Percentiles rank a stretch among this genome's conserved stretches.
Conservation (phyloP, 805 yeast genomes). For the Lachancea dasiensis region DNA sequence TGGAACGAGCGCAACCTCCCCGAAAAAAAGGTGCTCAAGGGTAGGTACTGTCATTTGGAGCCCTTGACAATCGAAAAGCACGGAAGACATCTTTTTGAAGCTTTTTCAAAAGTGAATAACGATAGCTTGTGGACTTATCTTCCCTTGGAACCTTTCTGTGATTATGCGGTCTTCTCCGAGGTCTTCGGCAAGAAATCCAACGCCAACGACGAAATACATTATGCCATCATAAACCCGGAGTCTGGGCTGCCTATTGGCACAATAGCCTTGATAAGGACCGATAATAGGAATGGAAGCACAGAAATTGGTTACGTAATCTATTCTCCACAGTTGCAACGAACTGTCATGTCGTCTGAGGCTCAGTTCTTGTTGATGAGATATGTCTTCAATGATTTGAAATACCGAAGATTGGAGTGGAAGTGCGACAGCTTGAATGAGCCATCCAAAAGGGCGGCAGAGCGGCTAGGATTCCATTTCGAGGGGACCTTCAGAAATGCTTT, state of each 20-base stretch:
- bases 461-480: slow-evolving; percentile 32
- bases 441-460: slow-evolving; percentile 28
- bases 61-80: slow-evolving; percentile 16
- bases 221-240: slow-evolving; percentile 21
- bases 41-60: slow-evolving; percentile 15
- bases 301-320: slow-evolving; percentile 30
- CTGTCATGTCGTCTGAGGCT: slow-evolving; percentile 31
- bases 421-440: slow-evolving; percentile 30
- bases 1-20: slow-evolving; percentile 16
- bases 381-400: slow-evolving; percentile 26
- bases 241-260: slow-evolving; percentile 25
- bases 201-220: slow-evolving; percentile 5
- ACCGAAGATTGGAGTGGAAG: slow-evolving; percentile 34
- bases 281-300: slow-evolving; percentile 22
- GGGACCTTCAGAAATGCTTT: slow-evolving; percentile 29
- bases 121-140: slow-evolving; percentile 17
- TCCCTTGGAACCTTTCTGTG: slow-evolving; percentile 16
- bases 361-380: slow-evolving; percentile 26
- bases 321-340: slow-evolving; percentile 16
- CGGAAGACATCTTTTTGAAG: slow-evolving; percentile 12
- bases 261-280: slow-evolving; percentile 24
- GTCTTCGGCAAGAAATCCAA: not conserved
- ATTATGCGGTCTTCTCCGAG: slow-evolving; percentile 3
- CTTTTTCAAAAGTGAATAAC: slow-evolving; percentile 7
- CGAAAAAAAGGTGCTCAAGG: slow-evolving; percentile 11